Evolutionary conservation across 2,329 filamentous ascomycete genomes (phyloP), one percentile per base, ranked within the genome.

Genomic region (Curvularia spicifera): DNA sequence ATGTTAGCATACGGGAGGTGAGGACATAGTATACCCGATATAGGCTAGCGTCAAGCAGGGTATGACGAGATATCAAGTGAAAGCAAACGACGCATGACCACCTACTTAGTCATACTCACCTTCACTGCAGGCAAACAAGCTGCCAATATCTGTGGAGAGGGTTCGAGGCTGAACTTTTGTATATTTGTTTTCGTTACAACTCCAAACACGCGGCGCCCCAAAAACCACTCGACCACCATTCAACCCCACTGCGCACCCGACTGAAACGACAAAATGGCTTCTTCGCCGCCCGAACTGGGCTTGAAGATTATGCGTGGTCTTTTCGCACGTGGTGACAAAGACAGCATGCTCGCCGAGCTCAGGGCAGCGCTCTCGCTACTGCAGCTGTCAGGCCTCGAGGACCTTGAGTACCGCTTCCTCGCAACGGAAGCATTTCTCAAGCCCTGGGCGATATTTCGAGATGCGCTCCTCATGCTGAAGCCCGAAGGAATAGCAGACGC

Each of bases 371-470:
- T 76, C 8, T n/a, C 60, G 1, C 64, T 70, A 4, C 65, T 76
- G 18, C 24, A 65, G 2, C 48, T 75, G 9, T 50, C 53, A 3
- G 59, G 54, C 22, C 51, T 72, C 8, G 56, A 66, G 8, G 68
- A 48, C 1, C 63, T 76, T 10, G 70, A 76, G 42, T 57, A 71
- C 43, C 63, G 63, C 20, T 66, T 76, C n/a, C 68, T 76, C 22
- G 56, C 53, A 2, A 65, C 56, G 1, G 63, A 68, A 15, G 70
- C 70, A 0, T 76, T 76, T 28, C 65, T 76, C 22, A 56, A 51
- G 13, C 73, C 74, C 15, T 76, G 73, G 73, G 55, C 66, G 0
- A 44, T 66, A 0, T 76, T 71, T 49, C 71, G 74, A 40, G 74
- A 76, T 56, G 52, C 48, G 6, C 68, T 68, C 24, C 49, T 73